Base-by-base conservation (phyloP, 2,329 filamentous ascomycete genomes). In the Aureobasidium sp. region DNA sequence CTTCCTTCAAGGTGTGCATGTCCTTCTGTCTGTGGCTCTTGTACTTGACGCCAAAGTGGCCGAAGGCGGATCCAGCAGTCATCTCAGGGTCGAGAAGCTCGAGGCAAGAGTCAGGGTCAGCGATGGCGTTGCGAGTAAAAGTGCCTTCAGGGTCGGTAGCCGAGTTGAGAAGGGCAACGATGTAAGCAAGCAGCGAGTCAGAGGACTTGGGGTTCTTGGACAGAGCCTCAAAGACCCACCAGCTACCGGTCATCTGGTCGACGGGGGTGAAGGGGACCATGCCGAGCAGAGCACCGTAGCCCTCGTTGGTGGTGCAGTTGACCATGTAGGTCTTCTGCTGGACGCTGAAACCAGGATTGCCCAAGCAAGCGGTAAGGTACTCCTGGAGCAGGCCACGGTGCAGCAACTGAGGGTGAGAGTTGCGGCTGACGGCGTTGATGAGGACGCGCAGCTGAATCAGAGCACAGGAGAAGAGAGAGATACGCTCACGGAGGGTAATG, bases 401-500 rank as follows among this genome's bases (percentile, higher is more conserved):
- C n/a, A 70, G 67, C 17, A 29, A 32, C 3, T 27, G 34, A 4
- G 63, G 56, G 58, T 66, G 64, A 23, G 57, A 37, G 26, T 59
- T 50, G 48, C 65, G 62, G 60, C 50, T 51, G 10, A 71, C 64
- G 17, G 65, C 56, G n/a, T 52, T 58, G 42, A 70, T 65, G 15
- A 74, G 66, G 7, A 60, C 63, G 27, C 65, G 61, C 48, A 72
- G 57, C 42, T 70, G 64, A 7, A 57, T 20, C n/a, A 67, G 44
- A 13, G 68, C 64, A 50, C 66, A 68, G 15, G 76, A 70, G 69
- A 77, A 81, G 32, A 83, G 67, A 10, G 70, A 64, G 61, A 78
- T 77, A 52, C 79, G 78, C 62, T 81, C 77, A 46, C 72, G 69
- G 26, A 83, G 68, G 1, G 74, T 79, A 68, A 82, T 79, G 63